Base-by-base conservation (phyloP, 2,329 filamentous ascomycete species). In the Juglanconis sp. region DNA sequence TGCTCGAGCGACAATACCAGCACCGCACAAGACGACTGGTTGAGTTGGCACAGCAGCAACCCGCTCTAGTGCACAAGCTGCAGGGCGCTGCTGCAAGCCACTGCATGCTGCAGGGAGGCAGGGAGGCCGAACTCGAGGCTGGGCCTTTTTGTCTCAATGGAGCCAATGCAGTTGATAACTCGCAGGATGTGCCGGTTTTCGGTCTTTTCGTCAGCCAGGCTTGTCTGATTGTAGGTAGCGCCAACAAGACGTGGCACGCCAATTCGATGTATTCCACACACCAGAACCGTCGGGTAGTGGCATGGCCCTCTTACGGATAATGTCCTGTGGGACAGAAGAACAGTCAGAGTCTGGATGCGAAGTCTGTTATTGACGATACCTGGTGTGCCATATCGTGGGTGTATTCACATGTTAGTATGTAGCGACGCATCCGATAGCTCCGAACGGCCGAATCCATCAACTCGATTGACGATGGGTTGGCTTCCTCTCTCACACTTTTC, bases 41-140 rank as follows among this genome's bases (percentile, higher is more conserved):
- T 36, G 54, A 51, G 31, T 47, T 46, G 55, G 46, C 50, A 11
- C 34, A 53, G 52, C 31, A 59, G 48, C 48, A 35, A 42, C 38
- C 35, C 30, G 54, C 50, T 42, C 57, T 59, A 60, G 53, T 42
- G 57, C 57, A 47, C 46, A 51, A 46, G 52, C 64, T 64, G 63
- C 64, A 64, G 62, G 61, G 55, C 57, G 31, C 56, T 48, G 46
- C 58, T 61, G 54, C 59, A 61, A 53, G 60, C 61, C 60, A 61
- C 63, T 69, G 69, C 69, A 68, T 61, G 65, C 63, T 60, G 66
- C 65, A 70, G 68, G 68, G 66, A 67, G 64, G 59, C 36, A 63
- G 52, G 32, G 50, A 38, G 32, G 11, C 44, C 54, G 48, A 60
- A 64, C 55, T 57, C 61, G 17, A 61, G 56, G 54, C 62, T 3